Base-by-base conservation (phyloP, 208 protist species). In the Tritrichomonas foetus region DNA sequence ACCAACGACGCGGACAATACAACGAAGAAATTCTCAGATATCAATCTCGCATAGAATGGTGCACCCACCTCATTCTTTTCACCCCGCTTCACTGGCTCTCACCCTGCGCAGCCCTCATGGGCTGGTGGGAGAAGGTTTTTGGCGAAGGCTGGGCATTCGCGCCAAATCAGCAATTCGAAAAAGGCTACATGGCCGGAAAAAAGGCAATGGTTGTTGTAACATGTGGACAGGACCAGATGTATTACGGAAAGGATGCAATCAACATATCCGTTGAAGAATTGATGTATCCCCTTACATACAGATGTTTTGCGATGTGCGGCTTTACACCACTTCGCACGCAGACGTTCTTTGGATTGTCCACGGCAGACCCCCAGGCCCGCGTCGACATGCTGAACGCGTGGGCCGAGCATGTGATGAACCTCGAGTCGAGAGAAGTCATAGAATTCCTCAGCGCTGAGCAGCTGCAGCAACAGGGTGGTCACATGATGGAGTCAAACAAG, bases 51-150 rank as follows among this genome's bases (percentile, higher is more conserved):
- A 50, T 89, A 2, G 78, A 89, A 89, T 89, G 78, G 78, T 89
- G 78, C 78, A 89, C 78, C 53, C 78, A 89, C 27, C n/a, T 89
- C 3, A 53, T 89, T 44, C 78, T 89, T 57, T 89, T 89, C 27
- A 89, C 78, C 33, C 78, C 78, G 0, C 41, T 89, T 30, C 47
- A 89, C 47, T 89, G 78, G 78, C 78, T 89, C 57, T 89, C 78
- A 27, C 78, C 78, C 11, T 53, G 47, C 39, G 41, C 78, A 8
- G 78, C 78, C 20, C 47, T 89, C 20, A 89, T 89, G 78, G 47
- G 78, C 39, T 89, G 41, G 41, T 89, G 78, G 78, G 78, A 89
- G 27, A 89, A 89, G 36, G 78, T 89, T 57, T 89, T 89, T 89
- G 78, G 78, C 14, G 78, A 89, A 89, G 78, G 78, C 30, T 89